Conservation (phyloP, 202 grass and related monocot species). For the Dendrocalamus latiflorus region DNA sequence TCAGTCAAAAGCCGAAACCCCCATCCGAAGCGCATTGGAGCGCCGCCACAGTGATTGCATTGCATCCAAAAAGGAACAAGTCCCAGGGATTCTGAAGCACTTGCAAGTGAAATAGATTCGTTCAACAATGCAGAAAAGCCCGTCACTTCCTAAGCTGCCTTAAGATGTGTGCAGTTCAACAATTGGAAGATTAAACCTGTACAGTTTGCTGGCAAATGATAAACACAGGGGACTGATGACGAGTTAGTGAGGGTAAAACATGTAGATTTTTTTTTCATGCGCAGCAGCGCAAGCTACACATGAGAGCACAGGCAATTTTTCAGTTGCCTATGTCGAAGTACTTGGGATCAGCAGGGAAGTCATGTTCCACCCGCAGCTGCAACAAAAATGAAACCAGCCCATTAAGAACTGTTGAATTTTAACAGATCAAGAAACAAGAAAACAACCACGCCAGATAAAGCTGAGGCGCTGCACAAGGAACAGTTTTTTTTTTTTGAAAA, state of each 20-base stretch:
- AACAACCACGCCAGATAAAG: not conserved
- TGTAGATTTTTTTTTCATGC: conserved; percentile 17
- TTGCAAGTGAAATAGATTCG: not conserved
- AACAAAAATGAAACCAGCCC: not conserved
- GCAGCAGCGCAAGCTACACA: conserved; percentile 11
- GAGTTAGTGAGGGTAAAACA: conserved; percentile 40
- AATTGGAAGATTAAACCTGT: conserved; percentile 52
- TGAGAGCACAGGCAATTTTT: conserved; percentile 18
- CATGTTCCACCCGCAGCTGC: conserved; percentile 82
- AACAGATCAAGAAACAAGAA: not conserved
- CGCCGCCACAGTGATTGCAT: too few relatives aligned
- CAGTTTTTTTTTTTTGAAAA: too few relatives aligned
- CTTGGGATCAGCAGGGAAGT: conserved; percentile 94
- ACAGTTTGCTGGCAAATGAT: conserved; percentile 43
- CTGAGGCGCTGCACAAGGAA: not conserved
- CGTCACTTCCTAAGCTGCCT: not conserved
- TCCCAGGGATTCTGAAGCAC: too few relatives aligned
- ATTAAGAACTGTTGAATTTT: not conserved
- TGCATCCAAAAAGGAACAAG: too few relatives aligned
- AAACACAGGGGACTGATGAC: conserved; percentile 13
- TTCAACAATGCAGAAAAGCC: not conserved
- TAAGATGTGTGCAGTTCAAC: too few relatives aligned
- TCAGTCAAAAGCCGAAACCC: too few relatives aligned
- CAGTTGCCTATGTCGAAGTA: conserved; percentile 95
- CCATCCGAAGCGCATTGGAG: too few relatives aligned